phyloP scores from a whole-genome alignment of 1,284 basidiomycete species.

The Cutaneotrichosporon dermatis region DNA sequence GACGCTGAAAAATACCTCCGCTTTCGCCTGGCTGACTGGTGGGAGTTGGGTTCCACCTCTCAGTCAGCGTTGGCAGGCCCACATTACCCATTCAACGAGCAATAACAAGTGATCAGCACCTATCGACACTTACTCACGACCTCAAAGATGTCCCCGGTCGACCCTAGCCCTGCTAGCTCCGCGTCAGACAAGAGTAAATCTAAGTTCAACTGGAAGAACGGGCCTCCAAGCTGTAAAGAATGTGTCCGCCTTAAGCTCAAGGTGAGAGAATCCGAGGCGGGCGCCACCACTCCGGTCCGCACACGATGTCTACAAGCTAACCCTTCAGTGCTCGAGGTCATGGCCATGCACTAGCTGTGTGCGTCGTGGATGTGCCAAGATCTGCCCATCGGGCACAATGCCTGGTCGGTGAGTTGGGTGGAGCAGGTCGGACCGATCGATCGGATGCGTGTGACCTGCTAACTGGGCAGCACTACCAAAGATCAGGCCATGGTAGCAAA shows the following conservation, averaged over 20 bases:
- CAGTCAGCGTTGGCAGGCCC: no score
- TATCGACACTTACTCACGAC: no score
- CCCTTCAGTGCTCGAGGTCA: conserved; percentile 21
- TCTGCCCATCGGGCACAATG: conserved; percentile 21
- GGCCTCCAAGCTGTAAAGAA: conserved; percentile 22
- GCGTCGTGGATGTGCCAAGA: conserved; percentile 20
- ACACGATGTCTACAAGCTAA: not conserved
- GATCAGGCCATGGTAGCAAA: conserved; percentile 17
- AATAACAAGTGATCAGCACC: no score
- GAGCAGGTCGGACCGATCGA: no score
- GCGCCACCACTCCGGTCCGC: not conserved
- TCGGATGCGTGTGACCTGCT: not conserved
- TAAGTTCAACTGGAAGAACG: conserved; percentile 24
- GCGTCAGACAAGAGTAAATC: conserved; percentile 4
- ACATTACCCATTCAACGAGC: no score
- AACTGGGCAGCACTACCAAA: conserved; percentile 12
- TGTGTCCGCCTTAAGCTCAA: conserved; percentile 26
- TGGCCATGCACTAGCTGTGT: conserved; percentile 27
- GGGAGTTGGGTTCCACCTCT: not conserved
- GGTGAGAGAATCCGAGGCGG: conserved; percentile 9
- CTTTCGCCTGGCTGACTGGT: no score
- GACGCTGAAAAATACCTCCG: no score
- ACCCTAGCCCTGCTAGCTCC: not conserved
- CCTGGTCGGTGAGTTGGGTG: conserved; percentile 15
- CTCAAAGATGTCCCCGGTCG: not conserved